A percentile compares a stretch with the other conserved stretches of the same genome.
Evolutionary conservation across 148 eudicot species (phyloP).

Genomic region (Fagopyrum tataricum): DNA sequence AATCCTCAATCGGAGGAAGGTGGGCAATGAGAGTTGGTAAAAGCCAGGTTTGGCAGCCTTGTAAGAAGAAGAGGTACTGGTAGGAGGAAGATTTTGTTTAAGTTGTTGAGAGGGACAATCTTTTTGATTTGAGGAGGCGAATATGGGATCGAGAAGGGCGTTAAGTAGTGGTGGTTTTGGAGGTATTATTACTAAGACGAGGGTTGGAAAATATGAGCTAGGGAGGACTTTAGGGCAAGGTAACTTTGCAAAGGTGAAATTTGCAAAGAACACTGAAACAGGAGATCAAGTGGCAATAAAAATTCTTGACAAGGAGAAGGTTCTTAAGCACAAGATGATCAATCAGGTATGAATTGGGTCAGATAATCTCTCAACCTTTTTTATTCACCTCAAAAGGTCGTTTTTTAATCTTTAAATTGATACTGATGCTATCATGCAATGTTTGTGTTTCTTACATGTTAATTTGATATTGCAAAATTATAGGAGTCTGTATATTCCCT

Average conservation of each 20-base stretch:
- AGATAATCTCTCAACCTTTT: neutral
- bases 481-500: neutral
- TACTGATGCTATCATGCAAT: too few relatives aligned
- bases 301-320: constrained; percentile 56
- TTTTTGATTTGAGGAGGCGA: neutral
- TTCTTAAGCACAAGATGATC: constrained; percentile 67
- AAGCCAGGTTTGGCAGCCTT: constrained; percentile 47
- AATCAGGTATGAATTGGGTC: constrained; percentile 45
- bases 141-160: constrained; percentile 25
- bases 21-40: constrained; percentile 31
- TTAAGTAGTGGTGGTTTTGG: constrained; percentile 13
- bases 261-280: constrained; percentile 42
- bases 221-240: constrained; percentile 80
- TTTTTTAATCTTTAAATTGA: too few relatives aligned
- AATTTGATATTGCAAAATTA: neutral
- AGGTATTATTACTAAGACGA: constrained; percentile 23
- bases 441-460: neutral
- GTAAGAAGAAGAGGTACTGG: constrained; percentile 42
- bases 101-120: neutral
- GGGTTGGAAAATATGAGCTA: constrained; percentile 70
- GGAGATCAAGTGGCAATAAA: constrained; percentile 68
- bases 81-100: neutral
- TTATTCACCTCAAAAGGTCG: too few relatives aligned
- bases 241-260: constrained; percentile 70
- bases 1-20: neutral